phyloP scores from a whole-genome alignment of 2,329 filamentous ascomycete genomes.

The Penicillium concentricum region DNA sequence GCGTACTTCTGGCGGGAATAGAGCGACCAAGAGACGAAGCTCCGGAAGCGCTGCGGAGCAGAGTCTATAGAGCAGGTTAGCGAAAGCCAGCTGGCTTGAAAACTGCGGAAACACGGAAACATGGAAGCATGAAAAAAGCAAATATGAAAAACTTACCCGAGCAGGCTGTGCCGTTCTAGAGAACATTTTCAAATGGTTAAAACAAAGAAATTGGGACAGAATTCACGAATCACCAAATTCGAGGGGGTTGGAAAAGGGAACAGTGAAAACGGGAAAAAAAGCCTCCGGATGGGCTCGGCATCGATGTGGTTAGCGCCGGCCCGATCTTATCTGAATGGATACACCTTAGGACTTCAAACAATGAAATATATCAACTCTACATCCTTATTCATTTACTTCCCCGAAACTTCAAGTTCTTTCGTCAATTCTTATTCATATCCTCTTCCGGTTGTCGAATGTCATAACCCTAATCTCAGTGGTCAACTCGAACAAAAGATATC shows the following conservation, averaged over 20 bases:
- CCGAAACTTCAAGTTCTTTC: neutral
- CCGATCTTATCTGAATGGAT: constrained; percentile 23
- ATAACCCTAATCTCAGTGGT: neutral
- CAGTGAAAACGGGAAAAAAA: constrained; percentile 32
- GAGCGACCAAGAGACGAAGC: constrained; percentile 50
- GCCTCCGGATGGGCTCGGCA: constrained; percentile 37
- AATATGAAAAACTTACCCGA: constrained; percentile 42
- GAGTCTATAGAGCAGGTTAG: constrained; percentile 50
- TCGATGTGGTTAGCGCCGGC: constrained; percentile 19
- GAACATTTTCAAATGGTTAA: constrained; percentile 37
- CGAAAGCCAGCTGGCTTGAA: constrained; percentile 15
- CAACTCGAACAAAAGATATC: neutral
- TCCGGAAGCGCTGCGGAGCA: constrained; percentile 55
- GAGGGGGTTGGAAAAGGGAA: constrained; percentile 17
- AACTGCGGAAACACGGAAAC: constrained; percentile 44
- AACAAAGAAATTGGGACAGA: constrained; percentile 14
- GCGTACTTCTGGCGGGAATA: constrained; percentile 55
- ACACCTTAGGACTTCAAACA: neutral
- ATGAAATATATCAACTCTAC: constrained; percentile 4
- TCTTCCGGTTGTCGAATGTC: neutral
- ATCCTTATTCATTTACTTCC: neutral
- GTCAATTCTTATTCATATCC: constrained; percentile 3
- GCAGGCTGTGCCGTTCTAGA: constrained; percentile 43
- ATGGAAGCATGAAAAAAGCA: constrained; percentile 33
- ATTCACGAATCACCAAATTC: constrained; percentile 7